These are phyloP conservation scores for Sorghum bicolor DNA, from an alignment of 176 grass and related monocot species.

Conservation along the genomic window Sorghum_bicolor_NCBIv3 NC_012875.2:60530001-60530500, in stretches of 20 bases:
- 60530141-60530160: background rate
- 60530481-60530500: background rate
- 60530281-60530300: background rate
- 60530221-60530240: background rate
- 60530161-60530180: background rate
- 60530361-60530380: background rate
- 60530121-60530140: background rate
- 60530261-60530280: background rate
- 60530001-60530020: slow-evolving; percentile 5
- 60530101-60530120: background rate
- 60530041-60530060: background rate
- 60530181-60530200: background rate
- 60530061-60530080: background rate
- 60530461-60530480: background rate
- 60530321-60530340: background rate
- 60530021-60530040: background rate
- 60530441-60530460: background rate
- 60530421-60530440: background rate
- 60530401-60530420: slow-evolving; percentile 1
- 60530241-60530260: background rate
- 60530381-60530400: background rate
- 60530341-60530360: background rate
- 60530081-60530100: background rate
- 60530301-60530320: background rate
- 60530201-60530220: background rate